These are phyloP conservation scores for Bretschneidera sinensis DNA, from an alignment of 345 rosid genomes.

Conservation along the genomic window DNA sequence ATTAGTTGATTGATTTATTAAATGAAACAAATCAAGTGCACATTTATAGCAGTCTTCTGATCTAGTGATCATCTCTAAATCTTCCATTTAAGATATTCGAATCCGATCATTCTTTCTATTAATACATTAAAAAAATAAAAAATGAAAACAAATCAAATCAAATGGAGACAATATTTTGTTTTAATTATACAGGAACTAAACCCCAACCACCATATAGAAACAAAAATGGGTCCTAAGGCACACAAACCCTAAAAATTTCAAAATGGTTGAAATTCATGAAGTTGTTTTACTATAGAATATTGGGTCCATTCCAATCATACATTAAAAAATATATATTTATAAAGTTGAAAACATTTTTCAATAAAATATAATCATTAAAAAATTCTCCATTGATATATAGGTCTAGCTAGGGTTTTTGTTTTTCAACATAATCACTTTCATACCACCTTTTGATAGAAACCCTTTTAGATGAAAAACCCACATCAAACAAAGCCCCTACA, in stretches of 20 bases:
- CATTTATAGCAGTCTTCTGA: no score
- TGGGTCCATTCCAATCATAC: constrained; percentile 35
- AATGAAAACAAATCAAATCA: no score
- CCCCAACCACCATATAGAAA: constrained; percentile 10
- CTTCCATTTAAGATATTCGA: no score
- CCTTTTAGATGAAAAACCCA: constrained; percentile 29
- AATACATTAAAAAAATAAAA: no score
- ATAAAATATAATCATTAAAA: no score
- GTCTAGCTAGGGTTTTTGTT: constrained; percentile 34
- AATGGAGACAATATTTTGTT: neutral
- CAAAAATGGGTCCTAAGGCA: constrained; percentile 20
- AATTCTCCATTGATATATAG: constrained; percentile 20
- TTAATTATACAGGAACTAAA: neutral
- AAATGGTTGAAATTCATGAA: constrained; percentile 21
- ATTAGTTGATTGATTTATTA: no score
- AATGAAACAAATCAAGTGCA: neutral
- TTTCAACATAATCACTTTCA: constrained; percentile 46
- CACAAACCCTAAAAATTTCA: constrained; percentile 20
- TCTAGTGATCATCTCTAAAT: no score
- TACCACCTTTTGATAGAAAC: constrained; percentile 42
- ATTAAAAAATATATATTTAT: neutral
- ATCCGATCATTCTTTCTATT: no score
- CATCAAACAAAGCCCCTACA: constrained; percentile 22
- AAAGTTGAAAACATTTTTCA: no score
- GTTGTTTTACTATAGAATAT: constrained; percentile 22